Evolutionary conservation across 2,329 filamentous ascomycete genomes (phyloP).

Genomic region (Colletotrichum lindemuthianum): DNA sequence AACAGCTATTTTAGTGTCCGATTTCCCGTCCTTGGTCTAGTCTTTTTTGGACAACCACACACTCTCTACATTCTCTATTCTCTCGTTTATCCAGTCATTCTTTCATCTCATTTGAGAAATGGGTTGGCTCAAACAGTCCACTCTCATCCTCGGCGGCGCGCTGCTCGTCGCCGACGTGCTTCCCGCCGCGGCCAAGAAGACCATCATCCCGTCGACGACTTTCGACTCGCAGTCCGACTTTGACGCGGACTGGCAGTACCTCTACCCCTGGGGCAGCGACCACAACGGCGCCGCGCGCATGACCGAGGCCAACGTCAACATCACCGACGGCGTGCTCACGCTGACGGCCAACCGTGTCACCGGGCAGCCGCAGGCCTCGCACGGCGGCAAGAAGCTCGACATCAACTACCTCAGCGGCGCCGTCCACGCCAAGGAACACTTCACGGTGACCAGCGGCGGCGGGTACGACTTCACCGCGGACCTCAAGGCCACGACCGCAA

Average conservation of each 20-base stretch:
- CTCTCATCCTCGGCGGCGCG: slow-evolving; percentile 20
- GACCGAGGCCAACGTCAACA: slow-evolving; percentile 55
- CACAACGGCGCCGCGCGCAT: slow-evolving; percentile 69
- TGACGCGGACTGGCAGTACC: slow-evolving; percentile 58
- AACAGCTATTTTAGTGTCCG: slow-evolving; percentile 10
- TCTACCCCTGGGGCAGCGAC: slow-evolving; percentile 65
- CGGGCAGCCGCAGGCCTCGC: slow-evolving; percentile 50
- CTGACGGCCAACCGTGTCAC: slow-evolving; percentile 57
- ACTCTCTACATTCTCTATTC: neutral
- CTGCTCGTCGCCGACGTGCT: slow-evolving; percentile 30
- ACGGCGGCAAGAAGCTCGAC: slow-evolving; percentile 51
- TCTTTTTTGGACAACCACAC: neutral
- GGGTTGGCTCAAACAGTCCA: slow-evolving; percentile 22
- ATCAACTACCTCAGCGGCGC: slow-evolving; percentile 65
- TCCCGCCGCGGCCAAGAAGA: slow-evolving; percentile 7
- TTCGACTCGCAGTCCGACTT: slow-evolving; percentile 42
- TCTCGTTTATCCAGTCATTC: neutral
- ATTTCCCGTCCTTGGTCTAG: neutral
- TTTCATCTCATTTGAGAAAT: neutral
- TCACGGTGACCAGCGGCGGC: slow-evolving; percentile 49
- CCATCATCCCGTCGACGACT: slow-evolving; percentile 33
- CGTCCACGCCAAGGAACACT: slow-evolving; percentile 51
- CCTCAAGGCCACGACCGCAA: slow-evolving; percentile 50
- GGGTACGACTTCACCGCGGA: slow-evolving; percentile 55
- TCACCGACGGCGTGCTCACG: slow-evolving; percentile 54